These are phyloP conservation scores for Boletus hoseneyae DNA, from an alignment of 1,284 basidiomycete genomes.

Conservation along the genomic window DNA sequence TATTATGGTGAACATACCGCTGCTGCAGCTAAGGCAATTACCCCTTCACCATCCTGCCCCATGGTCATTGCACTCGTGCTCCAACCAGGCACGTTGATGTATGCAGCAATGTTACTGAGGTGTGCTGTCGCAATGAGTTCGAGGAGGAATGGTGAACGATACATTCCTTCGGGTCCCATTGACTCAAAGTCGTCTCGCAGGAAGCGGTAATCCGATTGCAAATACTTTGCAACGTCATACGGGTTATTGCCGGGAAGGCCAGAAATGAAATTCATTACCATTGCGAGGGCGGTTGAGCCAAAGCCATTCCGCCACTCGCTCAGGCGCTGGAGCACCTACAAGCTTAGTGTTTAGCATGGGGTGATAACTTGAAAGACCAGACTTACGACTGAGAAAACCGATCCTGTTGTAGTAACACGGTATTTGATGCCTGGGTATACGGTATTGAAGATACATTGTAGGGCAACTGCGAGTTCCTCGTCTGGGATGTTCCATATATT, in stretches of 20 bases:
- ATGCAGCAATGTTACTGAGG: background rate
- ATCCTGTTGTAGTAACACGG: background rate
- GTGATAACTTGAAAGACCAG: background rate
- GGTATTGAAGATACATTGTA: background rate
- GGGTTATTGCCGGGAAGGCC: background rate
- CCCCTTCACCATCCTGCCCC: background rate
- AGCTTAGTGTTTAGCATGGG: too few relatives aligned
- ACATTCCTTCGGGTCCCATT: background rate
- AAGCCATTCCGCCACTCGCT: constrained; percentile 10
- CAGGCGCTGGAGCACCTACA: constrained; percentile 3
- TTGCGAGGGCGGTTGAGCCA: constrained; percentile 3
- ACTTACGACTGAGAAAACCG: constrained; percentile 1
- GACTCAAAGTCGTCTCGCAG: background rate
- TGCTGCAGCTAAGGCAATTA: background rate
- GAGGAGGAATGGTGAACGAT: background rate
- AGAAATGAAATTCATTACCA: constrained; percentile 8
- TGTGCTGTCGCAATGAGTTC: background rate
- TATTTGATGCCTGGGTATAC: constrained; percentile 7
- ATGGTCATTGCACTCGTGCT: background rate
- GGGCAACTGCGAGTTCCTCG: background rate
- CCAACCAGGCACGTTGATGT: background rate
- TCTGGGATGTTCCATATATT: background rate
- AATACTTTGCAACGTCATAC: background rate
- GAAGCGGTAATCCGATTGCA: background rate
- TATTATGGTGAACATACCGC: background rate